A percentile compares a stretch with the other conserved stretches of the same genome.
Evolutionary conservation across 768 basidiomycete species (phyloP).

Genomic region (Hemileccinum rubropunctum): DNA sequence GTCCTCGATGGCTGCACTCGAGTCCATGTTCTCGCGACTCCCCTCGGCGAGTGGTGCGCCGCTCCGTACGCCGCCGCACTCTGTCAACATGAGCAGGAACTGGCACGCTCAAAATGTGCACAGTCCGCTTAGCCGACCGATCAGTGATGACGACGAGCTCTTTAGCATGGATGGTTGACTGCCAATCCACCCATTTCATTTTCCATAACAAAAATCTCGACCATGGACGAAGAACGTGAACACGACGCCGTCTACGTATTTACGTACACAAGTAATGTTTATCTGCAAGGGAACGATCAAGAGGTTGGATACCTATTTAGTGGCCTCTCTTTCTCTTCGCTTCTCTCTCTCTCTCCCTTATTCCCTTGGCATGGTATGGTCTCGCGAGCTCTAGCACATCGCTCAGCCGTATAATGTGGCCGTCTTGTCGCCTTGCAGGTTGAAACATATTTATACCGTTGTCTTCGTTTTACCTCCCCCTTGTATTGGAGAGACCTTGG

Average conservation of each 20-base stretch:
- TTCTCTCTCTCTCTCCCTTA: not conserved
- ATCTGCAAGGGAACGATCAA: constrained; percentile 24
- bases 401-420: not conserved
- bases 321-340: constrained; percentile 15
- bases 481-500: constrained; percentile 13
- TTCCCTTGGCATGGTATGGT: constrained; percentile 8
- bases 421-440: constrained; percentile 10
- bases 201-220: constrained; percentile 7
- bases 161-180: constrained; percentile 64
- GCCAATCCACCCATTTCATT: not conserved
- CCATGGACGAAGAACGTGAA: constrained; percentile 9
- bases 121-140: constrained; percentile 63
- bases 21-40: constrained; percentile 54
- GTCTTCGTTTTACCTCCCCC: constrained; percentile 6
- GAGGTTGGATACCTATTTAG: constrained; percentile 33
- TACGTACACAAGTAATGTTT: constrained; percentile 27
- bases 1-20: constrained; percentile 35
- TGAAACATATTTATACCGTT: constrained; percentile 29
- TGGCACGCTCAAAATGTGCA: constrained; percentile 40
- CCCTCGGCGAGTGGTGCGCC: constrained; percentile 22
- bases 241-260: constrained; percentile 18
- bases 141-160: constrained; percentile 63
- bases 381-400: not conserved
- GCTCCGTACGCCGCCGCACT: constrained; percentile 27
- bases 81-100: constrained; percentile 24